Percentiles rank a stretch among this genome's conserved stretches.
Evolutionary conservation across 1,139 yeast species (phyloP).

Genomic region (Pichia terricola): DNA sequence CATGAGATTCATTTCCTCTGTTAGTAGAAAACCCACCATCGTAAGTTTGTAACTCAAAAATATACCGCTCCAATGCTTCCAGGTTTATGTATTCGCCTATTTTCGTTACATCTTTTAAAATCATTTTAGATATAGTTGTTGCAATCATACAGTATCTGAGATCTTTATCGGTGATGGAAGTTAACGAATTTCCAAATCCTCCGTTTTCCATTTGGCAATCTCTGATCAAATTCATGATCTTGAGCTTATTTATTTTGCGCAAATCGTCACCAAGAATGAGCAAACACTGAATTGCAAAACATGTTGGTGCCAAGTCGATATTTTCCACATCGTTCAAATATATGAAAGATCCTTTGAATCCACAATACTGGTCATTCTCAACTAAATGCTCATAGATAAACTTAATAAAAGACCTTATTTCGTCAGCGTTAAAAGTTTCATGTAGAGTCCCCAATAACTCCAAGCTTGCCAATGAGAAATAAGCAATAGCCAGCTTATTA

Average conservation of each 20-base stretch:
- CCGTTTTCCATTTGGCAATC: constrained; percentile 53
- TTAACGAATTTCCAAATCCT: constrained; percentile 43
- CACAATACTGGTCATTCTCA: constrained; percentile 28
- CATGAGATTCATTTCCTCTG: constrained; percentile 61
- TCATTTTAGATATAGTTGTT: constrained; percentile 45
- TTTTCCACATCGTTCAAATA: constrained; percentile 33
- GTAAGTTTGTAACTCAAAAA: constrained; percentile 35
- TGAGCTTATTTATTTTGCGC: constrained; percentile 31
- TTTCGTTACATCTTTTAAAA: constrained; percentile 29
- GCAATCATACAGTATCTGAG: constrained; percentile 73
- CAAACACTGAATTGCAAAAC: constrained; percentile 48
- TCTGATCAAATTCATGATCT: constrained; percentile 40
- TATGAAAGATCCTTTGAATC: constrained; percentile 48
- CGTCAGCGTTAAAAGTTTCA: constrained; percentile 17
- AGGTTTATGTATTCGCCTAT: constrained; percentile 33
- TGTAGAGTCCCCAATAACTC: constrained; percentile 37
- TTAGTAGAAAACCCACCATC: constrained; percentile 63
- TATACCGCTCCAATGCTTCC: constrained; percentile 30
- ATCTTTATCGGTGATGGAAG: constrained; percentile 55
- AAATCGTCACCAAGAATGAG: constrained; percentile 37
- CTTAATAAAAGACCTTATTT: constrained; percentile 26
- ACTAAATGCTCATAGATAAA: constrained; percentile 42
- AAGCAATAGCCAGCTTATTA: constrained; percentile 53
- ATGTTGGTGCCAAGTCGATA: constrained; percentile 61
- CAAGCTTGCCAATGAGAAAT: constrained; percentile 59